Evolutionary conservation across 2,329 filamentous ascomycete species (phyloP).

Genomic region (Penicillium glabrum): DNA sequence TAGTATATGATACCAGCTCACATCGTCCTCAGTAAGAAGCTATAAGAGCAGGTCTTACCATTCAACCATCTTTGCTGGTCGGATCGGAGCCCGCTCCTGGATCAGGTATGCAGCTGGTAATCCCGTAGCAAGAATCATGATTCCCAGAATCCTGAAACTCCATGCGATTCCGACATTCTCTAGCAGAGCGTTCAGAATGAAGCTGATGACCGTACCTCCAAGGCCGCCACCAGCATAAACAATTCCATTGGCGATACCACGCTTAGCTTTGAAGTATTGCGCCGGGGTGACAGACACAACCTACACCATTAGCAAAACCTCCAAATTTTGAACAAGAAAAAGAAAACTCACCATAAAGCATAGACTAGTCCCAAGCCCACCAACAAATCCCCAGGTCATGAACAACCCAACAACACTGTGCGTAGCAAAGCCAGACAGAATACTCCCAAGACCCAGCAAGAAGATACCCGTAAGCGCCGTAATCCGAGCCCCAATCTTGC

Average conservation of each 20-base stretch:
- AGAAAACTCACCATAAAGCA: conserved; percentile 40
- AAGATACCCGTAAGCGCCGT: conserved; percentile 52
- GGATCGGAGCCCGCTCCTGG: conserved; percentile 30
- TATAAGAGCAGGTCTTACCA: conserved; percentile 15
- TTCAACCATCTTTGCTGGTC: conserved; percentile 7
- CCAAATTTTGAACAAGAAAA: neutral
- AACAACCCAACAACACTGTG: conserved; percentile 51
- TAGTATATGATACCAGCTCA: neutral
- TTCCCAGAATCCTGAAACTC: conserved; percentile 43
- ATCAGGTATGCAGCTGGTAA: conserved; percentile 58
- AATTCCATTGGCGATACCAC: conserved; percentile 56
- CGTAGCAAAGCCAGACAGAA: conserved; percentile 50
- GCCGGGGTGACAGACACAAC: conserved; percentile 51
- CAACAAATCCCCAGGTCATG: conserved; percentile 48
- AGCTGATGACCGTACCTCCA: conserved; percentile 55
- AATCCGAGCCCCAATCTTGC: conserved; percentile 49
- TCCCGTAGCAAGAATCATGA: conserved; percentile 55
- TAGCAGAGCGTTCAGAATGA: conserved; percentile 49
- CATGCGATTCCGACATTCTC: conserved; percentile 42
- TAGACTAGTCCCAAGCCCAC: conserved; percentile 46
- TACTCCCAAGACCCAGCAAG: conserved; percentile 51
- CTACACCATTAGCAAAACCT: conserved; percentile 1
- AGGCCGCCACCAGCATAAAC: conserved; percentile 49
- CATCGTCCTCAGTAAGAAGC: neutral
- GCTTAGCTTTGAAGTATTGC: conserved; percentile 56